Evolutionary conservation across 768 basidiomycete genomes (phyloP).

Genomic region (Favolaschia claudopus): DNA sequence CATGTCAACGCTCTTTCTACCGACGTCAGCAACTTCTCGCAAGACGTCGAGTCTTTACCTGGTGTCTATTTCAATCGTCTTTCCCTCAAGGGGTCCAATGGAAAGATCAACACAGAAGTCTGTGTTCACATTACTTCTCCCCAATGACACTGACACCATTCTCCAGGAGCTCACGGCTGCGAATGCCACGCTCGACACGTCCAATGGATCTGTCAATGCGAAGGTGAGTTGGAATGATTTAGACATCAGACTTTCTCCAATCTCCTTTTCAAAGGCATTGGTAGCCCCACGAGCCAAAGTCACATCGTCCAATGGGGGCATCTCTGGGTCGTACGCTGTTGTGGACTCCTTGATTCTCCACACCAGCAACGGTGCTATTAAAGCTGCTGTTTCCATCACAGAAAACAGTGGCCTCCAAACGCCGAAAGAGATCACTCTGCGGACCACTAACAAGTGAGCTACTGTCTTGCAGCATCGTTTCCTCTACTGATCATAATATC

Average conservation of each 20-base stretch:
- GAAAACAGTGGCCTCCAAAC: conserved; percentile 32
- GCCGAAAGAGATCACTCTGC: conserved; percentile 39
- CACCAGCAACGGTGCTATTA: conserved; percentile 52
- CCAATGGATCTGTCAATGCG: conserved; percentile 26
- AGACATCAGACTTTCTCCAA: background rate
- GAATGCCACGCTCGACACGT: conserved; percentile 28
- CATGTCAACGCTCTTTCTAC: conserved; percentile 54
- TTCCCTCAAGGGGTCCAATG: conserved; percentile 44
- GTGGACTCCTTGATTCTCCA: conserved; percentile 43
- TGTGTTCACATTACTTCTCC: conserved; percentile 3
- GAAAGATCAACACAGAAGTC: conserved; percentile 43
- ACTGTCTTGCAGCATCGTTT: too few species aligned
- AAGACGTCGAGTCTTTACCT: conserved; percentile 44
- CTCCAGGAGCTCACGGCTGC: conserved; percentile 31
- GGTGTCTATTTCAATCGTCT: conserved; percentile 45
- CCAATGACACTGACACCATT: background rate
- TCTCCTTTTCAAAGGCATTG: conserved; percentile 37
- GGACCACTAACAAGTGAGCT: conserved; percentile 54
- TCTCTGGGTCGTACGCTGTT: conserved; percentile 51
- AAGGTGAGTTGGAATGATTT: conserved; percentile 4
- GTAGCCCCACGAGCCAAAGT: conserved; percentile 35
- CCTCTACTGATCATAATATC: background rate
- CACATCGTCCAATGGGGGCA: conserved; percentile 44
- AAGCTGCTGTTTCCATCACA: conserved; percentile 44
- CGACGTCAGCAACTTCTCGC: conserved; percentile 45